Evolutionary conservation across 805 yeast species (phyloP).

Genomic region (Wickerhamiella lipophila): DNA sequence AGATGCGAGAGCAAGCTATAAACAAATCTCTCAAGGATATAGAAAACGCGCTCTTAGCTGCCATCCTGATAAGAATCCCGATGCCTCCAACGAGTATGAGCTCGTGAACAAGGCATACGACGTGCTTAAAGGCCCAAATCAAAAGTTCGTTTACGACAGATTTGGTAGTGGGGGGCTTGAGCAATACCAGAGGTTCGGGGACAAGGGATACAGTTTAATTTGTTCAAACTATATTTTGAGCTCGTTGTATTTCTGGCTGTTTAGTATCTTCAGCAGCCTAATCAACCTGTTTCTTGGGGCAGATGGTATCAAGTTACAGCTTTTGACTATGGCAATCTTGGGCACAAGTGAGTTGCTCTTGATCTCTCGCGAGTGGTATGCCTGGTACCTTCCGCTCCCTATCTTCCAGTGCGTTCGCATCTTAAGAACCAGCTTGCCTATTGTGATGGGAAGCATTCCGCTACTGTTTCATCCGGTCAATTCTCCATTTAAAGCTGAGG

Average conservation of each 20-base stretch:
- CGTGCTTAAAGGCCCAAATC: constrained; percentile 56
- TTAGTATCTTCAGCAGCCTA: neutral
- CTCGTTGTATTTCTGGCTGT: neutral
- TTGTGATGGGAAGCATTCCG: neutral
- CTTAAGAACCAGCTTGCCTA: neutral
- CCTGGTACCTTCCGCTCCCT: constrained; percentile 7
- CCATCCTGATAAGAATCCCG: constrained; percentile 29
- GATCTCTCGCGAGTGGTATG: constrained; percentile 2
- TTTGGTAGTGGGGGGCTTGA: constrained; percentile 50
- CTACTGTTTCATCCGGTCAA: neutral
- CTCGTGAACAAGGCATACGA: constrained; percentile 40
- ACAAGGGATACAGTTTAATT: neutral
- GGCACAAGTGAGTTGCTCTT: neutral
- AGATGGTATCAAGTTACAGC: neutral
- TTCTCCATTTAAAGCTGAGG: neutral
- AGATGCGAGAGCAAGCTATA: constrained; percentile 15
- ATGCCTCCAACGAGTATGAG: constrained; percentile 11
- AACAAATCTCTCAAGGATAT: constrained; percentile 18
- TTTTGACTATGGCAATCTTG: neutral
- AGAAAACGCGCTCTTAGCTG: constrained; percentile 19
- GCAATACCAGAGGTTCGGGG: neutral
- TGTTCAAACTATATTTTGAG: neutral
- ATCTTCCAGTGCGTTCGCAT: constrained; percentile 3
- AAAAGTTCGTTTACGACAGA: constrained; percentile 70
- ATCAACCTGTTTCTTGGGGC: neutral